phyloP scores from a whole-genome alignment of 2,329 filamentous ascomycete genomes.

The Beauveria pseudobassiana region DNA sequence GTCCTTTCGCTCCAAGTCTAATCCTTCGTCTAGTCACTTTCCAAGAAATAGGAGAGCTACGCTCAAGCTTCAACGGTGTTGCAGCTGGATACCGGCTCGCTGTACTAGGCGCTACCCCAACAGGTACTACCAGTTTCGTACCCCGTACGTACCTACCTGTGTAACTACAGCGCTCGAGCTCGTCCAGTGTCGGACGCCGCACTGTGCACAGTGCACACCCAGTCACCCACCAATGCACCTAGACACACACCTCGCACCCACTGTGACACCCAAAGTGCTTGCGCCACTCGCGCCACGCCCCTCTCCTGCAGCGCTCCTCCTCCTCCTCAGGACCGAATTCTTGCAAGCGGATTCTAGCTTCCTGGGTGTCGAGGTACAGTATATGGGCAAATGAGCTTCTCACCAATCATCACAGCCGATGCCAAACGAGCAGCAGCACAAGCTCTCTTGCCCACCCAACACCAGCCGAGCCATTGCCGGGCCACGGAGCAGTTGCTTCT shows the following conservation, averaged over 20 bases:
- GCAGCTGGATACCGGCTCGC: conserved; percentile 5
- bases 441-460: neutral
- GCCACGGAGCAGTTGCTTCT: too few species aligned
- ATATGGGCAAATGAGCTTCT: neutral
- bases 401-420: neutral
- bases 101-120: neutral
- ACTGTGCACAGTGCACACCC: too few species aligned
- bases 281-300: neutral
- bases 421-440: neutral
- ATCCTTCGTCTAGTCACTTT: neutral
- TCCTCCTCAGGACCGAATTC: neutral
- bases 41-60: neutral
- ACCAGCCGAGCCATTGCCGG: neutral
- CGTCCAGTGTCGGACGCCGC: neutral
- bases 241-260: neutral
- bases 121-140: too few species aligned
- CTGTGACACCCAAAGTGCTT: neutral
- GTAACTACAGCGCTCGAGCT: neutral
- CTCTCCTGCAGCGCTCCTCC: neutral
- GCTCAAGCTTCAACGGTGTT: neutral
- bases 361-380: neutral
- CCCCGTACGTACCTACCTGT: too few species aligned
- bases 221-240: too few species aligned
- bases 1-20: neutral
- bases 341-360: neutral